Evolutionary conservation across 306 rosid genomes (phyloP), one percentile per base, ranked within the genome.

Genomic region (Citrullus amarus): DNA sequence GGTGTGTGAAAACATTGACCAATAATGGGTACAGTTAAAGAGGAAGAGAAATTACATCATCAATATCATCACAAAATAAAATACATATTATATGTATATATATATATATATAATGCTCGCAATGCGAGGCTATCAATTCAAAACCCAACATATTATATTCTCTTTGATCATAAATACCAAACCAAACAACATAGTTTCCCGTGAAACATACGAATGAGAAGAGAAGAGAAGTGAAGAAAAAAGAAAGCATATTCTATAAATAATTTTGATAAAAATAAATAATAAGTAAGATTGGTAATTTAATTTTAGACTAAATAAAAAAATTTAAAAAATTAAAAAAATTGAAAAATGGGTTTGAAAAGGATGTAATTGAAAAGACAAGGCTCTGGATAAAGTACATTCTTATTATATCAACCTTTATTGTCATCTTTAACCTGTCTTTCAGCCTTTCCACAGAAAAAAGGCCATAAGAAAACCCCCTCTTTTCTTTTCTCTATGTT

Each of bases 381-480:
- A 51, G 67, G 69, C 73, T 58, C 81, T 86, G 85, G 51, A 48
- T 30, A 25, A 79, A 83, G 86, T 43, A 79, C 78, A 28, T 70
- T 55, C 83, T 39, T 61, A 73, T 68, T 53, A 66, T 39, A 48
- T 65, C 43, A 82, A 78, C 16, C 81, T 76, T 80, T 77, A 66
- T 72, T 56, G 41, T 80, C 53, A 36, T 60, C 81, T 48, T 84
- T 82, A 73, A 74, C 25, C 67, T 25, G 66, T 17, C 69, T 15
- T 9, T 81, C 85, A 70, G 79, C 58, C 59, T 59, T 60, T 43
- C 70, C 85, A 69, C 69, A 55, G 4, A 48, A 48, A 48, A 48
- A 48, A 16, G 16, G 53, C 1, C 1, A 48, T 12, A 48, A 12
- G 16, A 0, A 48, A 48, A 48, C 5, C 16, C 53, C 53, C 3